A percentile compares a stretch with the other conserved stretches of the same genome.
These are phyloP conservation scores for Citrus reticulata DNA, from an alignment of 345 rosid genomes.

Conservation along the genomic window DNA sequence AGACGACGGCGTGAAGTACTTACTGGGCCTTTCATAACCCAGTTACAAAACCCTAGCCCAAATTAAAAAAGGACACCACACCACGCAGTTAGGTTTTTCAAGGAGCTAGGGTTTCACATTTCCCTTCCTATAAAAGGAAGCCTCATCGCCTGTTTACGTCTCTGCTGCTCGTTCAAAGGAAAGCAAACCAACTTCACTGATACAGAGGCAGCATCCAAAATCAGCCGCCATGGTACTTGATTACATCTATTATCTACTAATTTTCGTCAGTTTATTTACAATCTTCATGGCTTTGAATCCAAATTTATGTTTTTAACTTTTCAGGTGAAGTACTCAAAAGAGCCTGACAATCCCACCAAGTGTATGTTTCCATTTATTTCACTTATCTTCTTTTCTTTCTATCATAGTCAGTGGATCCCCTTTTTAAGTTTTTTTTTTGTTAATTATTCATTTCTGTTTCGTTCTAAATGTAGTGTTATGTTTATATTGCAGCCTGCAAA, in stretches of 20 bases:
- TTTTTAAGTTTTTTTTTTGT: background rate
- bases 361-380: constrained; percentile 46
- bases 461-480: background rate
- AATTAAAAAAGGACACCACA: background rate
- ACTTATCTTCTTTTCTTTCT: background rate
- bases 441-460: background rate
- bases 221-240: constrained; percentile 34
- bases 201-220: constrained; percentile 8
- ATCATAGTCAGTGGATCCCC: background rate
- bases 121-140: background rate
- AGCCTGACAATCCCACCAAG: constrained; percentile 89
- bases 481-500: constrained; percentile 71
- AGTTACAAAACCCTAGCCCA: background rate
- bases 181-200: background rate
- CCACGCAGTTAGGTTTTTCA: background rate
- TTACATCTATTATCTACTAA: background rate
- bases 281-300: background rate
- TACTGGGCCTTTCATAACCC: background rate
- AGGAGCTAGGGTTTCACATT: constrained; percentile 12
- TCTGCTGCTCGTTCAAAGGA: constrained; percentile 6
- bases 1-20: background rate
- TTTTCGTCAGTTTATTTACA: background rate
- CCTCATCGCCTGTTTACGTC: rapidly evolving
- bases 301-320: background rate
- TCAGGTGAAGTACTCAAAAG: constrained; percentile 95